phyloP scores from a whole-genome alignment of 148 eudicot species.

The Suaeda aralocaspica region DNA sequence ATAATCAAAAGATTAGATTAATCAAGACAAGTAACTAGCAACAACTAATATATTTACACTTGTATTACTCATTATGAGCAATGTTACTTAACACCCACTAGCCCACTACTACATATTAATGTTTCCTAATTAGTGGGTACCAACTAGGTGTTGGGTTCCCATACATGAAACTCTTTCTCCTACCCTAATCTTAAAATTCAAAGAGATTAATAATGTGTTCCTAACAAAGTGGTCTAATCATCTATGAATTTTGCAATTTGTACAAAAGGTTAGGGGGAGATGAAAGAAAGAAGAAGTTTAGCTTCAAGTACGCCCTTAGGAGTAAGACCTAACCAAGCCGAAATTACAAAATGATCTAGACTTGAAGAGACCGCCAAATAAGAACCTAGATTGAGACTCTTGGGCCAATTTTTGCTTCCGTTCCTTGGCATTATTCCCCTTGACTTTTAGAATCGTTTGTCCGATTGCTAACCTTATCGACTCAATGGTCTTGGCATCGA shows the following conservation, averaged over 20 bases:
- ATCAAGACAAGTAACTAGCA: constrained; percentile 1
- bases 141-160: constrained; percentile 28
- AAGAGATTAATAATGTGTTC: not conserved
- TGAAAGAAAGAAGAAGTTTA: not conserved
- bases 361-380: constrained; percentile 83
- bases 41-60: constrained; percentile 27
- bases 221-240: constrained; percentile 5
- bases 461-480: constrained; percentile 72
- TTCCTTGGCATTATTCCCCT: constrained; percentile 46
- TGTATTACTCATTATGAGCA: not conserved
- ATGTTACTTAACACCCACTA: not conserved
- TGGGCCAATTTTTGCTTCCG: constrained; percentile 42
- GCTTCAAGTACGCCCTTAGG: constrained; percentile 19
- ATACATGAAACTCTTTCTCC: not conserved
- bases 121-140: constrained; percentile 15
- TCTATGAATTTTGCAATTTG: constrained; percentile 13
- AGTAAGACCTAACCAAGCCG: constrained; percentile 77
- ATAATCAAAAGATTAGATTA: constrained; percentile 11
- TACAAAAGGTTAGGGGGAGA: not conserved
- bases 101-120: constrained; percentile 9
- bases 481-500: constrained; percentile 76
- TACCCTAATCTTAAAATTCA: constrained; percentile 11
- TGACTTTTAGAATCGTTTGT: constrained; percentile 78
- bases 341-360: constrained; percentile 82
- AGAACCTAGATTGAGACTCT: constrained; percentile 69